phyloP scores from a whole-genome alignment of 2,329 filamentous ascomycete genomes.

The Tolypocladium guangdongense region DNA sequence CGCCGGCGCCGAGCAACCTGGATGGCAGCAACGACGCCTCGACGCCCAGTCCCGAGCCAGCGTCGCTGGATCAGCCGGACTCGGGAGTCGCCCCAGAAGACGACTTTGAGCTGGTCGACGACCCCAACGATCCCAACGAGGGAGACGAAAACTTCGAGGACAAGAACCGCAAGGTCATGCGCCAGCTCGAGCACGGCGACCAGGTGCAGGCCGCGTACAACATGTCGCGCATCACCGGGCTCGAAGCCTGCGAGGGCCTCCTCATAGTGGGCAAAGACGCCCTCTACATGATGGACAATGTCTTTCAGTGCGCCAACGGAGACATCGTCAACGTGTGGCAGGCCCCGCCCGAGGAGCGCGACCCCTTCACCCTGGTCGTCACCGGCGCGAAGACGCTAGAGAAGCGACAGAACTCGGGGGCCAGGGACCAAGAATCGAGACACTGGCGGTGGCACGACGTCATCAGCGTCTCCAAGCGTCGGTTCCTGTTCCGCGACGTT shows the following conservation, averaged over 20 bases:
- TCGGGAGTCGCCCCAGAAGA: slow-evolving; percentile 51
- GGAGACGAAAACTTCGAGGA: slow-evolving; percentile 75
- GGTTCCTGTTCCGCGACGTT: slow-evolving; percentile 91
- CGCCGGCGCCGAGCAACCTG: slow-evolving; percentile 8
- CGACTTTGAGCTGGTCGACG: slow-evolving; percentile 92
- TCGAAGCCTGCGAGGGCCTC: slow-evolving; percentile 89
- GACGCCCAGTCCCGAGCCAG: slow-evolving; percentile 13
- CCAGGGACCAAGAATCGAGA: slow-evolving; percentile 65
- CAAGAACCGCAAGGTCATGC: slow-evolving; percentile 96
- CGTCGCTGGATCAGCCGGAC: slow-evolving; percentile 10
- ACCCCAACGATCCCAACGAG: slow-evolving; percentile 75
- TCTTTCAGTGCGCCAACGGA: slow-evolving; percentile 88
- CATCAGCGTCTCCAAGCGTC: slow-evolving; percentile 88
- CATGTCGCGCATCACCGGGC: slow-evolving; percentile 82
- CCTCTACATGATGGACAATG: slow-evolving; percentile 90
- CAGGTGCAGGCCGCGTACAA: slow-evolving; percentile 92
- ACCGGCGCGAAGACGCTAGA: slow-evolving; percentile 51
- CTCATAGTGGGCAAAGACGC: slow-evolving; percentile 86
- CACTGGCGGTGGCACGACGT: slow-evolving; percentile 93
- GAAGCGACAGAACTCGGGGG: slow-evolving; percentile 46
- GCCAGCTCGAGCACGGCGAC: slow-evolving; percentile 80
- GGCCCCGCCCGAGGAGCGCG: slow-evolving; percentile 81
- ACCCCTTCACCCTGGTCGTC: slow-evolving; percentile 92
- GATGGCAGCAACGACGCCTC: slow-evolving; percentile 9
- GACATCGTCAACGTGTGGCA: slow-evolving; percentile 97